Percentiles rank a stretch among this genome's conserved stretches.
phyloP scores from a whole-genome alignment of 345 rosid species.

The Brassica cretica region DNA sequence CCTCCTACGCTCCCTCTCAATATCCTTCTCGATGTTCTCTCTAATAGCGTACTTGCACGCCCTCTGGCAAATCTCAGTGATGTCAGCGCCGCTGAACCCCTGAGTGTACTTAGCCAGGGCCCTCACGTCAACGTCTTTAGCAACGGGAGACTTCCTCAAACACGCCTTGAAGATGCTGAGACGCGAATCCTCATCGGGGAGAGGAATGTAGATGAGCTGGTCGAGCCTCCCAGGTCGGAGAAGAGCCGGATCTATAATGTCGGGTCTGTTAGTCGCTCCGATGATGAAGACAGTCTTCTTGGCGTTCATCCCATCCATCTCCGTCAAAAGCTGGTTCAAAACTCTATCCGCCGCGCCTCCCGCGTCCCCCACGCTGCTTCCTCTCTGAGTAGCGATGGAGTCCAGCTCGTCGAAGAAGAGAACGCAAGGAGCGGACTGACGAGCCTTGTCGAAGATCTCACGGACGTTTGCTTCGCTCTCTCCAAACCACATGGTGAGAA shows the following conservation, averaged over 20 bases:
- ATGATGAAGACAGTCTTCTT: slow-evolving; percentile 95
- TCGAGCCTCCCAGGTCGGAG: slow-evolving; percentile 94
- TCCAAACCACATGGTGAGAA: slow-evolving; percentile 99
- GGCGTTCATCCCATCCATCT: slow-evolving; percentile 98
- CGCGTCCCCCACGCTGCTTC: slow-evolving; percentile 81
- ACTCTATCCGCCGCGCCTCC: slow-evolving; percentile 99
- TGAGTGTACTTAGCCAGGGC: slow-evolving; percentile 90
- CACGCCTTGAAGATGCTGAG: slow-evolving; percentile 72
- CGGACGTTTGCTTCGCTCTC: slow-evolving; percentile 97
- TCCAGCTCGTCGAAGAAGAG: slow-evolving; percentile 94
- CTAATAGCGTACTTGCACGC: slow-evolving; percentile 92
- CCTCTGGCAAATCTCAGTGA: slow-evolving; percentile 94
- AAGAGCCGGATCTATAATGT: slow-evolving; percentile 91
- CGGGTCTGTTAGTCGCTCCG: slow-evolving; percentile 95
- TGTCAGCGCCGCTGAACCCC: slow-evolving; percentile 97
- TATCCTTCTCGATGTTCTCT: slow-evolving; percentile 96
- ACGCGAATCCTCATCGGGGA: slow-evolving; percentile 94
- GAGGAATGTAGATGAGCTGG: slow-evolving; percentile 92
- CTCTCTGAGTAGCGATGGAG: slow-evolving; percentile 99
- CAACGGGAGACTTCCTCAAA: slow-evolving; percentile 88
- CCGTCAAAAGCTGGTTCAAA: slow-evolving; percentile 89
- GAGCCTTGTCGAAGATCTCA: slow-evolving; percentile 95
- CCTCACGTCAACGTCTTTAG: slow-evolving; percentile 82
- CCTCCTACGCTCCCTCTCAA: slow-evolving; percentile 82
- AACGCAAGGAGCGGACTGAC: slow-evolving; percentile 93